These are phyloP conservation scores for Fusarium falciforme DNA, from an alignment of 2,329 filamentous ascomycete species.

Conservation along the genomic window DNA sequence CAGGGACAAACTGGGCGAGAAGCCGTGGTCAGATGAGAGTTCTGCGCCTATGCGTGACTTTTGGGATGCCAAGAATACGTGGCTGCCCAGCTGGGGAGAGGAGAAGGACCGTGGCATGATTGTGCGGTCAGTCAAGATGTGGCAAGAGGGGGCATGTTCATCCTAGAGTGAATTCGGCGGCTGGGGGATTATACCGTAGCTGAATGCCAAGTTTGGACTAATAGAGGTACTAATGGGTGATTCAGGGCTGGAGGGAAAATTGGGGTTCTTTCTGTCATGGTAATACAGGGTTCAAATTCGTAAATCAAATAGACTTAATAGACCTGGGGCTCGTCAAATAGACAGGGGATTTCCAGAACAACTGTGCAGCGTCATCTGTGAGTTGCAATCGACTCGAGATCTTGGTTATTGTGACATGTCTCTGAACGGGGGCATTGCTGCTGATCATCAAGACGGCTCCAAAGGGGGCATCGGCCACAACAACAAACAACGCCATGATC, in stretches of 20 bases:
- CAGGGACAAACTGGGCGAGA: slow-evolving; percentile 54
- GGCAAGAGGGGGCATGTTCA: slow-evolving; percentile 50
- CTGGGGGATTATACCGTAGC: neutral
- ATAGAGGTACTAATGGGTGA: neutral
- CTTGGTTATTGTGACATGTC: neutral
- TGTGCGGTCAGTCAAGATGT: slow-evolving; percentile 58
- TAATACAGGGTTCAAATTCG: neutral
- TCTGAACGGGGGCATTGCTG: neutral
- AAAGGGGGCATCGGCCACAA: neutral
- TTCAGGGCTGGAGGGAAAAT: neutral
- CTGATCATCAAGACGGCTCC: neutral
- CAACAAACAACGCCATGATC: neutral
- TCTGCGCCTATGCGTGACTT: slow-evolving; percentile 53
- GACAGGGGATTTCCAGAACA: neutral
- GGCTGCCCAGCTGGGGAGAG: slow-evolving; percentile 54
- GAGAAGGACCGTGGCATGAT: slow-evolving; percentile 52
- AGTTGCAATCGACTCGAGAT: neutral
- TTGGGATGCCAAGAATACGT: slow-evolving; percentile 52
- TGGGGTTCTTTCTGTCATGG: neutral
- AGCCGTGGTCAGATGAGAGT: slow-evolving; percentile 58
- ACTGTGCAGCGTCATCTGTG: fast-evolving
- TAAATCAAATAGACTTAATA: neutral
- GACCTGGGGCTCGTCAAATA: neutral
- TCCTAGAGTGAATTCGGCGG: neutral
- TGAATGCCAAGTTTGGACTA: neutral